A percentile compares a stretch with the other conserved stretches of the same genome.
Conservation (phyloP, 1,284 basidiomycete species). For the Stygiomarasmius scandens region DNA sequence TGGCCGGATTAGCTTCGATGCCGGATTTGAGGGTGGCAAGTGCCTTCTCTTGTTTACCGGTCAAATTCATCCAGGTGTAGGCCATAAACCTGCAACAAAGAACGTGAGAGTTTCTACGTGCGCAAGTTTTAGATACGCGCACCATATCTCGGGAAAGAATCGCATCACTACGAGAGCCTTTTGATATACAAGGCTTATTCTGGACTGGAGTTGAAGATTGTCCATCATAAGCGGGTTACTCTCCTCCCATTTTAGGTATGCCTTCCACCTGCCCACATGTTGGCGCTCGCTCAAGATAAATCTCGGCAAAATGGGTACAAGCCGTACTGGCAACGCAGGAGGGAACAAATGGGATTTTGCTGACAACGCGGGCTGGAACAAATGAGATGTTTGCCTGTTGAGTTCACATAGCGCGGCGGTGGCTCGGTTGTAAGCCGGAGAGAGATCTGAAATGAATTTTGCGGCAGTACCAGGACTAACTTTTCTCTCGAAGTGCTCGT, state of each 20-base stretch:
- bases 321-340: conserved; percentile 51
- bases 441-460: conserved; percentile 83
- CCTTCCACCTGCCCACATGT: conserved; percentile 85
- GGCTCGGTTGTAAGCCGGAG: conserved; percentile 91
- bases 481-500: conserved; percentile 90
- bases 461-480: conserved; percentile 95
- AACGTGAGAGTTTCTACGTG: no score
- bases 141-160: conserved; percentile 96
- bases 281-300: conserved; percentile 76
- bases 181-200: conserved; percentile 84
- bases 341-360: no score
- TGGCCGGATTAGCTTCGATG: conserved; percentile 86
- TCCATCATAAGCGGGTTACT: conserved; percentile 92
- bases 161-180: conserved; percentile 91
- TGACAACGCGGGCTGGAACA: no score
- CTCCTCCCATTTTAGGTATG: conserved; percentile 96
- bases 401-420: conserved; percentile 87
- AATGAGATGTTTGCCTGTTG: conserved; percentile 66
- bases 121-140: conserved; percentile 24
- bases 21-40: conserved; percentile 82
- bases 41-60: conserved; percentile 85
- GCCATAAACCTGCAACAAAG: conserved; percentile 79
- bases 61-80: conserved; percentile 74
- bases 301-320: conserved; percentile 74
- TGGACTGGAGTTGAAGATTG: conserved; percentile 60